Evolutionary conservation across 345 rosid genomes (phyloP), one percentile per base, ranked within the genome.

Genomic region (Melaleuca quinquenervia): DNA sequence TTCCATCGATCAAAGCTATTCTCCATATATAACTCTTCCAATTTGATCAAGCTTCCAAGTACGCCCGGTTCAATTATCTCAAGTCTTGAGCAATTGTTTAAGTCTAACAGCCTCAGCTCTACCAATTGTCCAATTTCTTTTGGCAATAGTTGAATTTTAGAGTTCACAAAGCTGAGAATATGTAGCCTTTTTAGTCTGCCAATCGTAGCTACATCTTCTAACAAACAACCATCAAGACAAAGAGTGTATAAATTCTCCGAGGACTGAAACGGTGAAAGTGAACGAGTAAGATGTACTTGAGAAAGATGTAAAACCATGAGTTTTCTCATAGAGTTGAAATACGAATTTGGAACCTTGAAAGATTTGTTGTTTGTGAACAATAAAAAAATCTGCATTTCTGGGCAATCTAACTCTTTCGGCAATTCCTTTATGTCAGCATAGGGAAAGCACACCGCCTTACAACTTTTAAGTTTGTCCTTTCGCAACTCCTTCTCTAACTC

Each of bases 21-120:
- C 14, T 76, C 82, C 82, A 91, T 86, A n/a, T 76, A 44, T 52
- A 91, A 75, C 58, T 91, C 92, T 85, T 92, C 94, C 50, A 91
- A 48, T 21, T 22, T 32, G 2, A 88, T 29, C 14, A 92, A 54
- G 44, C 56, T 83, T 84, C 89, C 88, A 15, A 91, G 29, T n/a
- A 91, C 82, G 84, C 88, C 86, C 21, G 86, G n/a, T n/a, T n/a
- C n/a, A n/a, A n/a, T n/a, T n/a, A n/a, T n/a, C n/a, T n/a, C n/a
- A n/a, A n/a, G n/a, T n/a, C n/a, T n/a, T n/a, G n/a, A n/a, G n/a
- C n/a, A n/a, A n/a, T n/a, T n/a, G n/a, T n/a, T n/a, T n/a, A n/a
- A n/a, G n/a, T n/a, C n/a, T n/a, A n/a, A n/a, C n/a, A n/a, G n/a
- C n/a, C n/a, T n/a, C n/a, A n/a, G 83, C 18, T 91, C 89, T 64